A percentile compares a stretch with the other conserved stretches of the same genome.
phyloP scores from a whole-genome alignment of 139 green algal genomes.

The Volvox reticuliferus region DNA sequence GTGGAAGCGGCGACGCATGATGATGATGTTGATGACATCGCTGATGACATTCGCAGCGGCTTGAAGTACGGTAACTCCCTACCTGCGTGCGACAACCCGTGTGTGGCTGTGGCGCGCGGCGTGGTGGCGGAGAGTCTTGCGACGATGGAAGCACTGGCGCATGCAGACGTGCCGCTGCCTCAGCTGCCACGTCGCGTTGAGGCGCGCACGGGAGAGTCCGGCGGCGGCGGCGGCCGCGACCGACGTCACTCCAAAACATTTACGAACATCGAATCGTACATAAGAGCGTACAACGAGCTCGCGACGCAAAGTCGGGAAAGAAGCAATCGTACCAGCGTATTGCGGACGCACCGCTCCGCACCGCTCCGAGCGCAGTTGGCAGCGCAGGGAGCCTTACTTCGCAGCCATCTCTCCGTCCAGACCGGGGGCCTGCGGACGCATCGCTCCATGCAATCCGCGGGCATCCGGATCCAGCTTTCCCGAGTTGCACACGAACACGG shows the following conservation, averaged over 20 bases:
- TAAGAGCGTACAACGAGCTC: conserved; percentile 19
- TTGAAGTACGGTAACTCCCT: background rate
- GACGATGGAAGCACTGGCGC: conserved; percentile 29
- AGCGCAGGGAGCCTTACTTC: background rate
- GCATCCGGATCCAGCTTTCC: too few relatives aligned
- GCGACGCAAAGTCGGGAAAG: background rate
- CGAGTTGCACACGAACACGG: too few relatives aligned
- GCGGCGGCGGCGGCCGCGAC: background rate
- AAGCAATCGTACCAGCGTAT: background rate
- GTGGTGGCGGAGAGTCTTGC: conserved; percentile 16
- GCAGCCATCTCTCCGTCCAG: background rate
- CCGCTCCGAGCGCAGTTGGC: background rate
- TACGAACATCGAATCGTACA: background rate
- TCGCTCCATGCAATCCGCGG: too few relatives aligned
- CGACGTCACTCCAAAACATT: background rate
- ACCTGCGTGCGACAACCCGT: background rate
- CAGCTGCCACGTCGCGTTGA: conserved; percentile 28
- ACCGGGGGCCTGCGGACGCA: too few relatives aligned
- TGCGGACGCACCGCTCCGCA: background rate
- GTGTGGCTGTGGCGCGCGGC: background rate
- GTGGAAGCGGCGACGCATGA: background rate
- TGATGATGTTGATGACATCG: background rate
- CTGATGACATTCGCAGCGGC: background rate
- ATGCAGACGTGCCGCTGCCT: conserved; percentile 38
- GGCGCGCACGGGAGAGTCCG: background rate